Percentiles rank a stretch among this genome's conserved stretches.
phyloP scores from a whole-genome alignment of 345 rosid species.

The Nasturtium officinale region DNA sequence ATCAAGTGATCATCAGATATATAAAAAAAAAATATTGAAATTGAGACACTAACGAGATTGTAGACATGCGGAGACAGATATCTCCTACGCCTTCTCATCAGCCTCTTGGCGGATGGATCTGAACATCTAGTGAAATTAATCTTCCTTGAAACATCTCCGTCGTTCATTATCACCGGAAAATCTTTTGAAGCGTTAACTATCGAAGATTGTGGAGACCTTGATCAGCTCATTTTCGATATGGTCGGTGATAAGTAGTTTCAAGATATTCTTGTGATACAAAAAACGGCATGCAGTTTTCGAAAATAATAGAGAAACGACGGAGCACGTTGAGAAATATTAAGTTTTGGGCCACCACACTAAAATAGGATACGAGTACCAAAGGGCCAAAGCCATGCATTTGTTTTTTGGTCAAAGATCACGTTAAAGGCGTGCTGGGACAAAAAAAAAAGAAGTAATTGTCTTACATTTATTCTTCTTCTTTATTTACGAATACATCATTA shows the following conservation, averaged over 20 bases:
- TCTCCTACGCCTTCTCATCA: constrained; percentile 71
- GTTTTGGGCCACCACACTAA: constrained; percentile 11
- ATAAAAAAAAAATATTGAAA: too few relatives aligned
- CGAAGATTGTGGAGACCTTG: background rate
- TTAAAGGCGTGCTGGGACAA: background rate
- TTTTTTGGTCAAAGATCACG: background rate
- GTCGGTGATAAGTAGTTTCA: background rate
- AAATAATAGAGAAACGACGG: constrained; percentile 1
- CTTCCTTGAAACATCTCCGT: constrained; percentile 61
- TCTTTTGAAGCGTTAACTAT: background rate
- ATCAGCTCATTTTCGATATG: background rate
- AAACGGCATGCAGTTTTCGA: background rate
- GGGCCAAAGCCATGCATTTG: background rate
- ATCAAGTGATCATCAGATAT: background rate
- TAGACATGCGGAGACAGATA: constrained; percentile 66
- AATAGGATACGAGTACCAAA: background rate
- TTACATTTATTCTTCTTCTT: background rate
- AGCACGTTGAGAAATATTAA: background rate
- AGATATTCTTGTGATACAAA: background rate
- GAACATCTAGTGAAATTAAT: too few relatives aligned
- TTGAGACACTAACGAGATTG: too few relatives aligned
- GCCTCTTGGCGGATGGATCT: too few relatives aligned
- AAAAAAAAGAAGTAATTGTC: background rate
- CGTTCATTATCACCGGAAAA: constrained; percentile 60
- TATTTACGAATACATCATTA: background rate